Evolutionary conservation across 2,329 filamentous ascomycete genomes (phyloP).

Genomic region (Aspergillus ustus): DNA sequence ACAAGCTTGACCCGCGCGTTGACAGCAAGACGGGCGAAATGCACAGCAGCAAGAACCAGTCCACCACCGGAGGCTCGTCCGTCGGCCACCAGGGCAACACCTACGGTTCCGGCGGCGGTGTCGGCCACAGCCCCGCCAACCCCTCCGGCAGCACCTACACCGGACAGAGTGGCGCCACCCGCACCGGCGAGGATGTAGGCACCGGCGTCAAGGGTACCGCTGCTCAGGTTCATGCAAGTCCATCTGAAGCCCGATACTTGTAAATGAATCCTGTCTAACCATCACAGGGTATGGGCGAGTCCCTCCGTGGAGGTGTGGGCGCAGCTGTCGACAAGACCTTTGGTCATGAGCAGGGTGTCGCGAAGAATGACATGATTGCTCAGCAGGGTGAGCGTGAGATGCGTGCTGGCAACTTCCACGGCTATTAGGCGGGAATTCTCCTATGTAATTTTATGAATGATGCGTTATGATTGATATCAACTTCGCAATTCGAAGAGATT

Average conservation of each 20-base stretch:
- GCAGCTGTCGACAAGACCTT: conserved; percentile 46
- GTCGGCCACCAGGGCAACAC: conserved; percentile 20
- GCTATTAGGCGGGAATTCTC: background rate
- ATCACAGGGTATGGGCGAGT: conserved; percentile 45
- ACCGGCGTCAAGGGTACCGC: conserved; percentile 32
- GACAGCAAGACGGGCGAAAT: conserved; percentile 29
- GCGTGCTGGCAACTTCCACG: conserved; percentile 32
- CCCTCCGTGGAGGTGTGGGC: conserved; percentile 43
- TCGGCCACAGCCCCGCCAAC: conserved; percentile 16
- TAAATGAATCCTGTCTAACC: conserved; percentile 8
- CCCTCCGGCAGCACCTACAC: conserved; percentile 24
- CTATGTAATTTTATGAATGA: background rate
- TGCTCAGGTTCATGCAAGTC: conserved; percentile 44
- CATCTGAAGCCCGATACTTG: background rate
- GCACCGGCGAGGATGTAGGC: conserved; percentile 29
- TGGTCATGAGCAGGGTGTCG: conserved; percentile 40
- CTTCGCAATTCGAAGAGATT: background rate
- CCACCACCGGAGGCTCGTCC: conserved; percentile 30
- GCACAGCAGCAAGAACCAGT: conserved; percentile 26
- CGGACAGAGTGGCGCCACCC: conserved; percentile 10
- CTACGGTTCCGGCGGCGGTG: conserved; percentile 22
- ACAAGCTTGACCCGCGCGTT: conserved; percentile 35
- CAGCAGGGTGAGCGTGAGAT: conserved; percentile 42
- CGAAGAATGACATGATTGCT: conserved; percentile 43
- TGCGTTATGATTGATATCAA: conserved; percentile 1